Percentiles rank a stretch among this genome's conserved stretches.
Conservation (phyloP, 129 eudicot species). For the Centella asiatica region DNA sequence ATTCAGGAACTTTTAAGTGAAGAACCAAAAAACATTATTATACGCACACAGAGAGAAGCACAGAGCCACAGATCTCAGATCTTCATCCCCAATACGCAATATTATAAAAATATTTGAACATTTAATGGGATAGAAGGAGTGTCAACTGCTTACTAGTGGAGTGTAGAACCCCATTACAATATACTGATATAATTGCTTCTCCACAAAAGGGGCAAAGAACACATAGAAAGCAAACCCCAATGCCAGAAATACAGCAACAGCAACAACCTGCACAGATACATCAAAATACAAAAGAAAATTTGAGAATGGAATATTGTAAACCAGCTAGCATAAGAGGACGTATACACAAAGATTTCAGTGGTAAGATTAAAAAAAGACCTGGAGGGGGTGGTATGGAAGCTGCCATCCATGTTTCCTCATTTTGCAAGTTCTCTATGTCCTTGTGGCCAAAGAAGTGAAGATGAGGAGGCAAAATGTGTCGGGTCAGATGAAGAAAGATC, state of each 20-base stretch:
- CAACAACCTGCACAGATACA: slow-evolving; percentile 66
- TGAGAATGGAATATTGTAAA: background rate
- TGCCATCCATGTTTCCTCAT: slow-evolving; percentile 99
- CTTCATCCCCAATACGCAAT: slow-evolving; percentile 8
- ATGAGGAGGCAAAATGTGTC: slow-evolving; percentile 15
- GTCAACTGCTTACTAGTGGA: slow-evolving; percentile 68
- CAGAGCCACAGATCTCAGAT: slow-evolving; percentile 59
- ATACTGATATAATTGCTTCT: slow-evolving; percentile 76
- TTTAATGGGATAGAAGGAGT: background rate
- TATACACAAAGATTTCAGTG: background rate
- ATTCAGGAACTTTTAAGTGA: slow-evolving; percentile 1
- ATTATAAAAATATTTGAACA: slow-evolving; percentile 3
- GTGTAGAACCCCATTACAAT: slow-evolving; percentile 93
- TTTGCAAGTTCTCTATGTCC: slow-evolving; percentile 14
- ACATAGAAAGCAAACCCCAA: slow-evolving; percentile 99
- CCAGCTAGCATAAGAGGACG: background rate
- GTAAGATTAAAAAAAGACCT: slow-evolving; percentile 28
- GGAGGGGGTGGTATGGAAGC: slow-evolving; percentile 98
- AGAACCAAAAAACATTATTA: slow-evolving; percentile 14
- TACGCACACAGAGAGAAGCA: slow-evolving; percentile 17
- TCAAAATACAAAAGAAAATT: background rate
- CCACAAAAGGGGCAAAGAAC: slow-evolving; percentile 99
- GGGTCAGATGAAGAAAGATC: slow-evolving; percentile 18
- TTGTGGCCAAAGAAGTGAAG: slow-evolving; percentile 11
- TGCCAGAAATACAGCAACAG: slow-evolving; percentile 94